Percentiles rank a stretch among this genome's conserved stretches.
Conservation (phyloP, 148 eudicot species). For the Limonium bicolor region DNA sequence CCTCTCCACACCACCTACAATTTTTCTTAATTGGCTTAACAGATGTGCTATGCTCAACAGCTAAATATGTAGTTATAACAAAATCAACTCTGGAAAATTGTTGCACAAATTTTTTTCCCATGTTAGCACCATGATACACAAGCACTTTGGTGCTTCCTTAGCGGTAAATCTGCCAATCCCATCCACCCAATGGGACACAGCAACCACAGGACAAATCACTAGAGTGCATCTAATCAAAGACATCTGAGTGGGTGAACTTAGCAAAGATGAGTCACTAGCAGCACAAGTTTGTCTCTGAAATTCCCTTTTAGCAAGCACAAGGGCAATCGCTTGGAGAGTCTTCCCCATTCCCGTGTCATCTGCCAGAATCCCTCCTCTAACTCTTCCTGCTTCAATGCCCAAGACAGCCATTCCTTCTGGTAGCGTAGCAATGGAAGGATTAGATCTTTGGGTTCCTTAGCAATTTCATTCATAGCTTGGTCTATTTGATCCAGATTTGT, state of each 20-base stretch:
- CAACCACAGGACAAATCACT: constrained; percentile 77
- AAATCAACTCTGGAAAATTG: constrained; percentile 62
- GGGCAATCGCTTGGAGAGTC: constrained; percentile 88
- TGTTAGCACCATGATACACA: constrained; percentile 77
- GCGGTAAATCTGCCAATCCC: constrained; percentile 69
- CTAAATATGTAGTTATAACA: constrained; percentile 77
- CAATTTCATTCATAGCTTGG: constrained; percentile 33
- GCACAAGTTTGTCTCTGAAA: constrained; percentile 18
- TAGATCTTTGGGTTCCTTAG: constrained; percentile 50
- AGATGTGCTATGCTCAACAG: constrained; percentile 58
- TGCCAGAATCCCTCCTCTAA: constrained; percentile 91
- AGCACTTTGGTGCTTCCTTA: constrained; percentile 57
- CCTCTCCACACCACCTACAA: constrained; percentile 73
- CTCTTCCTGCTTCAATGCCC: constrained; percentile 88
- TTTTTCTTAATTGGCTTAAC: constrained; percentile 72
- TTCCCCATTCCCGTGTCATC: constrained; percentile 99
- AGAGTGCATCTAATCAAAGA: constrained; percentile 64
- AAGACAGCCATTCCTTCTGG: constrained; percentile 95
- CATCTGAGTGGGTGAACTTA: constrained; percentile 21
- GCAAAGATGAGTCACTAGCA: constrained; percentile 11
- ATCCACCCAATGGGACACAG: constrained; percentile 66
- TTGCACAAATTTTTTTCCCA: constrained; percentile 33
- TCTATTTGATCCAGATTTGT: constrained; percentile 31
- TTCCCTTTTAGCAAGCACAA: constrained; percentile 78
- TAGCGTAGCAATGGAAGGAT: constrained; percentile 59